phyloP scores from a whole-genome alignment of 345 rosid species.

The Heritiera littoralis region DNA sequence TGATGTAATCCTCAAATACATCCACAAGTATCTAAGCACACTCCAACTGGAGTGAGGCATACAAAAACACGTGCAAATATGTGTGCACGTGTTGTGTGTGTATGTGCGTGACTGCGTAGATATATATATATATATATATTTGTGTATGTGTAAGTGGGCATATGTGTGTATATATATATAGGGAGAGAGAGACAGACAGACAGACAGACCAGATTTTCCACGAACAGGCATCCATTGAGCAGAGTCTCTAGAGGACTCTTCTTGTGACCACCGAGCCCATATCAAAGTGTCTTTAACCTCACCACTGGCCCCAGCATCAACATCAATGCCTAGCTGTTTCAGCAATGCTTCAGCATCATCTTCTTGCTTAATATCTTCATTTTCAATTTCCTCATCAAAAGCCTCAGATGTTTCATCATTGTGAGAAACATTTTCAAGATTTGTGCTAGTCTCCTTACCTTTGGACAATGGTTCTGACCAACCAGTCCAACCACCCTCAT shows the following conservation, averaged over 20 bases:
- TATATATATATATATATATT: too few species aligned
- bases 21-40: background rate
- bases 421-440: slow-evolving; percentile 37
- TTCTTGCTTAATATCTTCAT: slow-evolving; percentile 57
- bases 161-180: too few species aligned
- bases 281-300: slow-evolving; percentile 77
- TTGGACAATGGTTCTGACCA: slow-evolving; percentile 79
- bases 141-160: too few species aligned
- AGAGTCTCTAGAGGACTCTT: slow-evolving; percentile 74
- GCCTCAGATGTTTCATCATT: slow-evolving; percentile 37
- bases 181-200: slow-evolving; percentile 24
- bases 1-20: background rate
- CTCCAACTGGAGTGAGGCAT: background rate
- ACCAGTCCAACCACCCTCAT: slow-evolving; percentile 96
- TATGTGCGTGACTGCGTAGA: background rate
- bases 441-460: slow-evolving; percentile 35
- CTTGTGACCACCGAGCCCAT: slow-evolving; percentile 88
- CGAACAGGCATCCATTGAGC: slow-evolving; percentile 89
- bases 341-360: slow-evolving; percentile 85
- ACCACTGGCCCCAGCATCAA: slow-evolving; percentile 53
- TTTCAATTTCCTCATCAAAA: slow-evolving; percentile 47
- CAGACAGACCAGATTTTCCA: slow-evolving; percentile 49
- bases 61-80: background rate
- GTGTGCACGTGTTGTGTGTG: background rate
- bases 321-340: slow-evolving; percentile 78